Evolutionary conservation across 2,329 filamentous ascomycete species (phyloP), one percentile per base, ranked within the genome.

Genomic region (Huntiella decipiens): DNA sequence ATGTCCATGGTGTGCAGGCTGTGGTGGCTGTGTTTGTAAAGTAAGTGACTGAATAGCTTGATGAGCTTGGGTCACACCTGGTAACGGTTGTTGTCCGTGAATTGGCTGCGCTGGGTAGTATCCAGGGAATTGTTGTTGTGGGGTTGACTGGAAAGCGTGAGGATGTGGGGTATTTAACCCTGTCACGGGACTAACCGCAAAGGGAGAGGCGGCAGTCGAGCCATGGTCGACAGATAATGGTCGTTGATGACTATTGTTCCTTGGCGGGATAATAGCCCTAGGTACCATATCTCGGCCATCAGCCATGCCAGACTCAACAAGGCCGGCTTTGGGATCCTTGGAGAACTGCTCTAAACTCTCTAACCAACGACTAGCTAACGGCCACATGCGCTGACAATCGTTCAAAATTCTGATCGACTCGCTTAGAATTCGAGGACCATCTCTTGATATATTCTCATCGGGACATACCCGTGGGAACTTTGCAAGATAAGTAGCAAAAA

Each of bases 321-420:
- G 13, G 1, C 34, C 36, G 11, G 43, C 43, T 38, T 44, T 44
- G 5, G 43, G 43, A 31, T 44, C 43, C 31, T 38, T 31, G 4
- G 34, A 44, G 12, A 44, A 44, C 12, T 35, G 7, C 8, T 44
- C 11, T 16, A 44, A 31, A 16, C 32, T 37, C 13, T 44, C 43
- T 16, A 66, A 61, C 69, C 69, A 73, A 5, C 67, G 63, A n/a
- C 60, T 59, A 1, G 70, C 67, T 5, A 72, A 57, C 1, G 70
- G 68, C 69, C 70, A 73, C 11, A 68, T 64, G 35, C 65, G 60
- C 47, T 64, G 64, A 54, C 66, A 67, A 44, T 69, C 66, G 33
- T 61, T 58, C 3, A 73, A 56, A 6, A 73, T 68, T 2, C 50
- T 52, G 16, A 67, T 61, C 31, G 62, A 65, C 6, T 63, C 60